phyloP scores from a whole-genome alignment of 768 basidiomycete species.

The Glaciozyma martinii region DNA sequence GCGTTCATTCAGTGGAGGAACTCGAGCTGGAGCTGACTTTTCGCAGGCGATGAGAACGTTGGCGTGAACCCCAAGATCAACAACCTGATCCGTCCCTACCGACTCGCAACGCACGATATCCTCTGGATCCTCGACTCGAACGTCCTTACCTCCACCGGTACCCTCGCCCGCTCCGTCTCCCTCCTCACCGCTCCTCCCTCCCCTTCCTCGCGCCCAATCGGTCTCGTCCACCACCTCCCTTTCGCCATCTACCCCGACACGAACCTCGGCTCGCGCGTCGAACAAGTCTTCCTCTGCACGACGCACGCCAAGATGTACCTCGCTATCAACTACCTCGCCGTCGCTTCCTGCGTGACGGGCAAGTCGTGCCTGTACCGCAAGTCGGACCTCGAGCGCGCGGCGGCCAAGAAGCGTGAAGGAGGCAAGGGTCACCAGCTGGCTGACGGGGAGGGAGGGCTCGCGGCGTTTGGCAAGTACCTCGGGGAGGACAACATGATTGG shows the following conservation, averaged over 20 bases:
- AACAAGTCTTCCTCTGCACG: slow-evolving; percentile 91
- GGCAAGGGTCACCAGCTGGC: slow-evolving; percentile 11
- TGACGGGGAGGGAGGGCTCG: slow-evolving; percentile 41
- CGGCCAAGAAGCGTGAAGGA: slow-evolving; percentile 39
- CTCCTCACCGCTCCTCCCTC: slow-evolving; percentile 41
- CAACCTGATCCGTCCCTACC: slow-evolving; percentile 80
- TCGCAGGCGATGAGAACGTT: slow-evolving; percentile 64
- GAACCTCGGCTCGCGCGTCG: slow-evolving; percentile 68
- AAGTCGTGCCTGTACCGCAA: slow-evolving; percentile 92
- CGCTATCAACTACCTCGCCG: slow-evolving; percentile 76
- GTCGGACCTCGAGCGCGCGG: slow-evolving; percentile 70
- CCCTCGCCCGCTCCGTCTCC: slow-evolving; percentile 67
- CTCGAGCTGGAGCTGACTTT: neutral
- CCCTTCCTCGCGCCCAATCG: slow-evolving; percentile 44
- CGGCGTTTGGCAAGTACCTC: slow-evolving; percentile 74
- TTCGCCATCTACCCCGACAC: slow-evolving; percentile 65
- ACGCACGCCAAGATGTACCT: slow-evolving; percentile 99
- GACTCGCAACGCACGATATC: slow-evolving; percentile 71
- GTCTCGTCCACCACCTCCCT: slow-evolving; percentile 90
- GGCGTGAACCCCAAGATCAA: slow-evolving; percentile 97
- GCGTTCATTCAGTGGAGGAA: slow-evolving; percentile 13
- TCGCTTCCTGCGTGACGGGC: slow-evolving; percentile 94
- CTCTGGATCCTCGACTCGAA: slow-evolving; percentile 98
- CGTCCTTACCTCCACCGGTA: slow-evolving; percentile 63
- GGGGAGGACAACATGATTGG: slow-evolving; percentile 99